Evolutionary conservation across 768 basidiomycete genomes (phyloP).

Genomic region (Tulasnella sp.): DNA sequence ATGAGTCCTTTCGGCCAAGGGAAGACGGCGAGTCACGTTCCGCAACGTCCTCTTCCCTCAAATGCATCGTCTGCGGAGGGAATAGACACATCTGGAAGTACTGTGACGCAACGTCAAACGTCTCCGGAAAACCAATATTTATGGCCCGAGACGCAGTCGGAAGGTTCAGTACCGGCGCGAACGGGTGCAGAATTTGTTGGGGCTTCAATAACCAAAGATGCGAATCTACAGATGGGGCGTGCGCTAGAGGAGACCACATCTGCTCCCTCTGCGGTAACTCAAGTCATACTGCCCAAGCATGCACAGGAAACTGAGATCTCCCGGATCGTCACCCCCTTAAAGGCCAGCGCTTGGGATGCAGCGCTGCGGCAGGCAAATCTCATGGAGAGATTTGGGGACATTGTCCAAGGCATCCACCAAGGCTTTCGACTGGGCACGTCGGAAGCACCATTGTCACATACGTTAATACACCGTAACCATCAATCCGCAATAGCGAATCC

Average conservation of each 20-base stretch:
- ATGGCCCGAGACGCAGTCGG: neutral
- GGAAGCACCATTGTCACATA: neutral
- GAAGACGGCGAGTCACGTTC: too few species aligned
- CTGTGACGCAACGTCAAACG: too few species aligned
- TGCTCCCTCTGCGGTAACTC: neutral
- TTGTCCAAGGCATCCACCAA: neutral
- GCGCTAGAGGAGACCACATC: neutral
- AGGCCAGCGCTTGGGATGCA: neutral
- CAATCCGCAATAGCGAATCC: neutral
- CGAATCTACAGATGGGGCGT: neutral
- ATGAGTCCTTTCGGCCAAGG: too few species aligned
- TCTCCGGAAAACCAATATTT: too few species aligned
- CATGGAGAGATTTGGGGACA: neutral
- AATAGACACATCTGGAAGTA: too few species aligned
- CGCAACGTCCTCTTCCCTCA: neutral
- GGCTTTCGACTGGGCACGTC: neutral
- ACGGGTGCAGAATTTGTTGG: neutral
- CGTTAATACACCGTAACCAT: conserved; percentile 3
- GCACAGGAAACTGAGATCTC: neutral
- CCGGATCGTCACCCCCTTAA: neutral
- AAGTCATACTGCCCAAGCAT: neutral
- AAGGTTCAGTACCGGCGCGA: neutral
- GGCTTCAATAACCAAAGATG: conserved; percentile 13
- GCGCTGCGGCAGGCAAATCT: neutral
- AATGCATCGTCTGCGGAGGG: neutral